A percentile compares a stretch with the other conserved stretches of the same genome.
These are phyloP conservation scores for Alopecurus myosuroides DNA, from an alignment of 176 grass and related monocot genomes.

Conservation along the genomic window DNA sequence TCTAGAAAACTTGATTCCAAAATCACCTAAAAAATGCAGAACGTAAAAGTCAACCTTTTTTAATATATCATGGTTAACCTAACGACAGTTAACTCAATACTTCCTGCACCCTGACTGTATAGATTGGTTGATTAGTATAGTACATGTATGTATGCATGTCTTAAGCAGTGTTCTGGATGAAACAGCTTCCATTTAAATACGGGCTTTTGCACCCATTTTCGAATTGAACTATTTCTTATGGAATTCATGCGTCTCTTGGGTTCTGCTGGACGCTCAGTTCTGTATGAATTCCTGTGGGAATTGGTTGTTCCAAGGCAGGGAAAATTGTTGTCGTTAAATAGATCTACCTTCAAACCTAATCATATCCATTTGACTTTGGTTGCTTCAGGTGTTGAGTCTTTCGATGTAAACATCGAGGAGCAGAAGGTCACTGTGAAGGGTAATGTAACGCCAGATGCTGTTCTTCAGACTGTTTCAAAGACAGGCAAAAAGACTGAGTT, in stretches of 20 bases:
- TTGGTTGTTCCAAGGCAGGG: neutral
- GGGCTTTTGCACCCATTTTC: neutral
- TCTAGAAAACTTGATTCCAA: neutral
- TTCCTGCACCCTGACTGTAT: neutral
- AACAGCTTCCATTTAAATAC: neutral
- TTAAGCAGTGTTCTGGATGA: neutral
- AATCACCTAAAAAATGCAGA: neutral
- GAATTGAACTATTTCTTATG: neutral
- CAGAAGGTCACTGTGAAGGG: conserved; percentile 95
- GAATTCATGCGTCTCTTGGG: neutral
- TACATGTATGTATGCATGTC: neutral
- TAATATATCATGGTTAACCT: neutral
- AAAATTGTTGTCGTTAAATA: neutral
- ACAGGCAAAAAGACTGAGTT: conserved; percentile 85
- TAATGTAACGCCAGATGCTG: conserved; percentile 77
- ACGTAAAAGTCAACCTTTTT: neutral
- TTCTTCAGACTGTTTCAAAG: conserved; percentile 91
- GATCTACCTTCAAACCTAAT: neutral
- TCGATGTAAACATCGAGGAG: conserved; percentile 68
- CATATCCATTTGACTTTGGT: neutral
- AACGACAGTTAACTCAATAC: neutral
- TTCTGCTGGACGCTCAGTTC: neutral
- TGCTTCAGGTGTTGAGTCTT: conserved; percentile 75
- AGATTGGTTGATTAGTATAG: neutral
- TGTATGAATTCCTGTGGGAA: neutral